These are phyloP conservation scores for Hypsizygus marmoreus DNA, from an alignment of 768 basidiomycete species.

Conservation along the genomic window DNA sequence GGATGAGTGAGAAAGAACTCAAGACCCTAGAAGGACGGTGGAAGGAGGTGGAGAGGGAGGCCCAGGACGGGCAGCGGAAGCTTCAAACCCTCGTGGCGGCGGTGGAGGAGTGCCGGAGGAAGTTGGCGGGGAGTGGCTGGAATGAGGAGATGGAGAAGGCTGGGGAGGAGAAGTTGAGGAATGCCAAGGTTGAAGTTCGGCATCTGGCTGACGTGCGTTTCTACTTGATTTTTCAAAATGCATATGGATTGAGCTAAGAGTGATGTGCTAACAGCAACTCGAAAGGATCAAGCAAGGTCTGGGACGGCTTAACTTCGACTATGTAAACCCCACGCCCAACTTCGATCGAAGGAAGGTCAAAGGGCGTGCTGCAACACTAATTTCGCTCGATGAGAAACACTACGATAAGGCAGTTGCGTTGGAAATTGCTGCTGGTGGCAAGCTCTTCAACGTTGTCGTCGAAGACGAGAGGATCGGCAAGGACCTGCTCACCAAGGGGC, in stretches of 20 bases:
- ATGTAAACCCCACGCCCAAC: conserved; percentile 68
- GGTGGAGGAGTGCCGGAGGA: conserved; percentile 55
- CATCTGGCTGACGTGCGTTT: conserved; percentile 61
- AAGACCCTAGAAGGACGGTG: conserved; percentile 73
- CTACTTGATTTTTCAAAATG: conserved; percentile 12
- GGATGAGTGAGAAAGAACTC: conserved; percentile 78
- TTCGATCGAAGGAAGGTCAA: conserved; percentile 90
- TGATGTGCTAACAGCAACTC: conserved; percentile 50
- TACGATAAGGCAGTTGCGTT: conserved; percentile 85
- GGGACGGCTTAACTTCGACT: conserved; percentile 80
- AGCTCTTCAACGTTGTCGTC: conserved; percentile 92
- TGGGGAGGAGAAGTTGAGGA: conserved; percentile 49
- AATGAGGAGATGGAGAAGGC: conserved; percentile 71
- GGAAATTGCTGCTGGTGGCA: conserved; percentile 88
- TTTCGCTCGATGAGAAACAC: conserved; percentile 69
- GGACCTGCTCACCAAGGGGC: conserved; percentile 71
- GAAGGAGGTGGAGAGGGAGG: conserved; percentile 86
- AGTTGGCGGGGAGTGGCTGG: conserved; percentile 70
- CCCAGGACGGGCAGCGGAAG: conserved; percentile 70
- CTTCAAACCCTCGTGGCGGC: conserved; percentile 59
- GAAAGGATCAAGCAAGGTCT: conserved; percentile 69
- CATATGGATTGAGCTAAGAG: no score
- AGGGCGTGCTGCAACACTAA: conserved; percentile 89
- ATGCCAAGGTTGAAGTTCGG: conserved; percentile 55
- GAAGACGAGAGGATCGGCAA: conserved; percentile 89